Conservation (phyloP, 805 yeast genomes). For the Starmerella powellii region DNA sequence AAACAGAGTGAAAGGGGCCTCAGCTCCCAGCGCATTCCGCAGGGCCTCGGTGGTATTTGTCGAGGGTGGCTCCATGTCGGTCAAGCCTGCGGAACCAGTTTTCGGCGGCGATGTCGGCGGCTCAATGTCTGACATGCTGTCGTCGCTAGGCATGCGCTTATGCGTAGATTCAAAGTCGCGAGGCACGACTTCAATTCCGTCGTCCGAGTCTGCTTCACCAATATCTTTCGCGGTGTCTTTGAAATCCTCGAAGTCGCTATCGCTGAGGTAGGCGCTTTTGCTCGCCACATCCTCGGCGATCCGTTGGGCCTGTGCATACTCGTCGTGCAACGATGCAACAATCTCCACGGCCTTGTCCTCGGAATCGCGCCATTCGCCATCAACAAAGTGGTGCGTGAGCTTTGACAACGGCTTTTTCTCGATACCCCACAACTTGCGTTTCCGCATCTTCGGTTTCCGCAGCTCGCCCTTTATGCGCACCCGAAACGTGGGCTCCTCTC, state of each 20-base stretch:
- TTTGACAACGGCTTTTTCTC: slow-evolving; percentile 44
- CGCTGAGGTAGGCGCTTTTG: slow-evolving; percentile 19
- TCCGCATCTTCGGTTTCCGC: slow-evolving; percentile 47
- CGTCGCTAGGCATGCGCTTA: too few relatives aligned
- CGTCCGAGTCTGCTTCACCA: slow-evolving; percentile 33
- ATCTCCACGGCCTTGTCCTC: slow-evolving; percentile 66
- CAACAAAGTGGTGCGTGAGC: slow-evolving; percentile 47
- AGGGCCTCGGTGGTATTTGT: slow-evolving; percentile 41
- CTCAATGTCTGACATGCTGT: too few relatives aligned
- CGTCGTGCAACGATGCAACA: slow-evolving; percentile 27
- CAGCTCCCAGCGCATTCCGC: slow-evolving; percentile 46
- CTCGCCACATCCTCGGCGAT: slow-evolving; percentile 11
- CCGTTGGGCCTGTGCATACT: slow-evolving; percentile 20
- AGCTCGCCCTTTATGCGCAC: slow-evolving; percentile 42
- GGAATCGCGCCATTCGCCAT: slow-evolving; percentile 70
- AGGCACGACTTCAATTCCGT: slow-evolving; percentile 33
- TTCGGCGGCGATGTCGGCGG: not conserved
- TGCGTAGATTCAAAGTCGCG: too few relatives aligned
- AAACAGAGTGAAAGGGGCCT: slow-evolving; percentile 33
- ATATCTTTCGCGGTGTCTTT: slow-evolving; percentile 15
- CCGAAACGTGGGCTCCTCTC: slow-evolving; percentile 50
- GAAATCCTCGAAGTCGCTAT: slow-evolving; percentile 25
- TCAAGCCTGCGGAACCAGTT: not conserved
- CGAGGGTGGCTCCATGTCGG: not conserved
- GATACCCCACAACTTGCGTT: slow-evolving; percentile 84